phyloP scores from a whole-genome alignment of 495 filamentous ascomycete genomes.

The Penicillium arizonense region DNA sequence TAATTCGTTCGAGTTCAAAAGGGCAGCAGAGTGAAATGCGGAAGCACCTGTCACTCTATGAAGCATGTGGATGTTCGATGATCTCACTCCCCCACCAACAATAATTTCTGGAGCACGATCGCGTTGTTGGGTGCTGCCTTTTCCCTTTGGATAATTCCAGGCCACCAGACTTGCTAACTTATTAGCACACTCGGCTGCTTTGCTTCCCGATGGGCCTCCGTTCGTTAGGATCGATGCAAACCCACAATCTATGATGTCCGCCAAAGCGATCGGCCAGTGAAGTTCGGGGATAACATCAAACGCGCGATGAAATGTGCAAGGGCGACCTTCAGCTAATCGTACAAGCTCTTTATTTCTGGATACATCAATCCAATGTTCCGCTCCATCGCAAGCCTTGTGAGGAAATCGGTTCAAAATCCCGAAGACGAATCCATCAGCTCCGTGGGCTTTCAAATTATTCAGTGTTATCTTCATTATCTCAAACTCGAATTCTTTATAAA shows the following conservation, averaged over 20 bases:
- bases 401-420: slow-evolving; percentile 32
- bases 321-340: slow-evolving; percentile 31
- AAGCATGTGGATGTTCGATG: slow-evolving; percentile 31
- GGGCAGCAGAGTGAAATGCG: slow-evolving; percentile 43
- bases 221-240: slow-evolving; percentile 48
- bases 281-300: slow-evolving; percentile 42
- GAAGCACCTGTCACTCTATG: slow-evolving; percentile 19
- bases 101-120: slow-evolving; percentile 22
- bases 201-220: slow-evolving; percentile 33
- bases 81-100: slow-evolving; percentile 40
- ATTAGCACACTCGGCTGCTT: slow-evolving; percentile 17
- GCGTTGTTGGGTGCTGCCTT: not conserved
- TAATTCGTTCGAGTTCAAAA: not conserved
- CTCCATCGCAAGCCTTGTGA: not conserved
- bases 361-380: slow-evolving; percentile 29
- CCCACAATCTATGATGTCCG: slow-evolving; percentile 36
- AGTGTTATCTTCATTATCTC: slow-evolving; percentile 40
- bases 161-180: slow-evolving; percentile 7
- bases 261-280: slow-evolving; percentile 26
- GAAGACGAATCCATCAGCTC: slow-evolving; percentile 53
- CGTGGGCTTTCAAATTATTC: slow-evolving; percentile 21
- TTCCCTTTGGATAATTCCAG: not conserved
- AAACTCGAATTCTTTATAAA: slow-evolving; percentile 37
- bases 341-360: slow-evolving; percentile 38
- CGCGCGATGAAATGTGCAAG: slow-evolving; percentile 55